Evolutionary conservation across 2,329 filamentous ascomycete species (phyloP), one percentile per base, ranked within the genome.

Genomic region (Hypomyces perniciosus): DNA sequence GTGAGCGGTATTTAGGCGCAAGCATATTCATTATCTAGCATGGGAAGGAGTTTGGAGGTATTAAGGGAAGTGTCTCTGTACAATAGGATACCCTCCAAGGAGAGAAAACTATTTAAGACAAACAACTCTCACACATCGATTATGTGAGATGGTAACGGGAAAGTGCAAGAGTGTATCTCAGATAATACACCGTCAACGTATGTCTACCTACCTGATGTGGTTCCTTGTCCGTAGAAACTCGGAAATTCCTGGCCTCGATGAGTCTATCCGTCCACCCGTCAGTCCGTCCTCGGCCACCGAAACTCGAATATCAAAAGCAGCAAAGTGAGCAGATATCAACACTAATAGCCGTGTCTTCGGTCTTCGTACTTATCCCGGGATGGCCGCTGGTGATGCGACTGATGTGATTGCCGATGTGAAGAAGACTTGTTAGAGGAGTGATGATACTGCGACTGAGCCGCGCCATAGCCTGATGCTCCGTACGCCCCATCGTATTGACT

Each of bases 341-440:
- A n/a, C 54, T 54, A 68, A 52, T 68, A 68, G n/a, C 65, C 60
- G 40, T 63, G 68, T 44, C 60, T 59, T 51, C 70, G 68, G 10
- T 69, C 69, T n/a, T 67, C 68, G 46, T 71, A 72, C 46, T 68
- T 62, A 42, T 59, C 62, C 67, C 68, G 71, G 8, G 61, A 59
- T 6, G 64, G 57, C 12, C 60, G 61, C 30, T 65, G 58, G 37
- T 59, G 58, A 13, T 51, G 34, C 9, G 61, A 56, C 6, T 57
- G 58, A 39, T 63, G 58, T 1, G 47, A 20, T 20, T 20, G 20
- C 20, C 20, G 20, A 20, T 6, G 56, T 55, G 27, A 42, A 26
- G 40, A 38, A n/a, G 20, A 20, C 20, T 20, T 2, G 20, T 20
- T 20, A 20, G 20, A 20, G 20, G 20, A 20, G 20, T 20, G 41